A percentile compares a stretch with the other conserved stretches of the same genome.
Evolutionary conservation across 164 flowering plant genomes (phyloP).

Genomic region (Magnolia officinalis): DNA sequence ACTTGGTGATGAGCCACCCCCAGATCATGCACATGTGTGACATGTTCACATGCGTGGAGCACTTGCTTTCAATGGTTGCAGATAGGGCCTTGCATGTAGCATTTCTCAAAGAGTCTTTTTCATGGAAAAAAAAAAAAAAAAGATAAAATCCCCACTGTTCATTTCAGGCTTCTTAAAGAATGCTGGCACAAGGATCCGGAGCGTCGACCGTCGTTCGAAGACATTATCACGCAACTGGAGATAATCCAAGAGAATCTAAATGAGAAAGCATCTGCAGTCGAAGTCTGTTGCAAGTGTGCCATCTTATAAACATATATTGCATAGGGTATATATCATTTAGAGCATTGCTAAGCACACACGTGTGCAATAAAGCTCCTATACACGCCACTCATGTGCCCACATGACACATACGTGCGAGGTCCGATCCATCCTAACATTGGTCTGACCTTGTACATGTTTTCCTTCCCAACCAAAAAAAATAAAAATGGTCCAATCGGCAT

Average conservation of each 20-base stretch:
- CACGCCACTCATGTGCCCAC: too few species aligned
- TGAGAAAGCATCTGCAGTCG: slow-evolving; percentile 8
- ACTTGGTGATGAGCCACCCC: too few species aligned
- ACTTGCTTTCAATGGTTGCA: background rate
- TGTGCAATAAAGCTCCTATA: too few species aligned
- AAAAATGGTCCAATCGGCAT: too few species aligned
- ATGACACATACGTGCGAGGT: too few species aligned
- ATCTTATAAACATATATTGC: slow-evolving; percentile 22
- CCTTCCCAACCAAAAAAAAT: too few species aligned
- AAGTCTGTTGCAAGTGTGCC: slow-evolving; percentile 26
- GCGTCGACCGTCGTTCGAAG: slow-evolving; percentile 48
- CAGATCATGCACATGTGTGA: too few species aligned
- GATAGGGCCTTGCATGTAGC: background rate
- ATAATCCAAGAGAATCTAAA: slow-evolving; percentile 29
- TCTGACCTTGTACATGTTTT: too few species aligned
- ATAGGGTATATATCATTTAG: background rate
- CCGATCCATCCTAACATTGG: too few species aligned
- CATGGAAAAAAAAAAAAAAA: background rate
- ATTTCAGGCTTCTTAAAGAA: slow-evolving; percentile 40
- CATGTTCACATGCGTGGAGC: background rate
- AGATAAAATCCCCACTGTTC: background rate
- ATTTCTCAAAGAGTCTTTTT: background rate
- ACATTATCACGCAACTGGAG: slow-evolving; percentile 44
- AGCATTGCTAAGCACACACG: too few species aligned
- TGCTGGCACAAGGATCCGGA: slow-evolving; percentile 69